A percentile compares a stretch with the other conserved stretches of the same genome.
Evolutionary conservation across 179 eudicot species (phyloP).

Genomic region (Camellia oleifera): DNA sequence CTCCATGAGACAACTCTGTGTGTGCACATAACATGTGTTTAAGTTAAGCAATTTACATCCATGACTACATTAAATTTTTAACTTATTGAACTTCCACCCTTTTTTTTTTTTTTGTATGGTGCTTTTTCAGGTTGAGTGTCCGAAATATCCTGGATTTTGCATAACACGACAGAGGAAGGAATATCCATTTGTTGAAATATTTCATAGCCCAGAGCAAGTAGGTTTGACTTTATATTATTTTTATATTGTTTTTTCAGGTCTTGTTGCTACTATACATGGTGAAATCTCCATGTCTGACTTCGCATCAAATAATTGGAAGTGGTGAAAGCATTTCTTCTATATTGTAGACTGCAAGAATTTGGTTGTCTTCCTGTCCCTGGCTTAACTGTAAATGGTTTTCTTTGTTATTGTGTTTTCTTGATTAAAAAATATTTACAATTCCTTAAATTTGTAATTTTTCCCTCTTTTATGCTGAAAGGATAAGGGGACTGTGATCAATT

Average conservation of each 20-base stretch:
- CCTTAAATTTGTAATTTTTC: too few species aligned
- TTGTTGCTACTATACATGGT: neutral
- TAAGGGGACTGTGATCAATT: neutral
- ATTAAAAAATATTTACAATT: too few species aligned
- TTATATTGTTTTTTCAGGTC: conserved; percentile 4
- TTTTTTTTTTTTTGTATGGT: conserved; percentile 4
- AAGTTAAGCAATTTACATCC: neutral
- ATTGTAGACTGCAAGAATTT: neutral
- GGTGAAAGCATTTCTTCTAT: neutral
- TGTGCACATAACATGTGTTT: neutral
- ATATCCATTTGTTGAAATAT: conserved; percentile 86
- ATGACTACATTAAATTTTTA: neutral
- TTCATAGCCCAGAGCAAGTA: conserved; percentile 92
- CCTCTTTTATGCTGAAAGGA: too few species aligned
- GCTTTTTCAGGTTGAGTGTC: conserved; percentile 83
- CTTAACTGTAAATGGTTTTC: too few species aligned
- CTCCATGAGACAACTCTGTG: neutral
- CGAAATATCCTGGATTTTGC: conserved; percentile 95
- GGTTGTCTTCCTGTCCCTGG: neutral
- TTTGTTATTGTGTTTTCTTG: too few species aligned
- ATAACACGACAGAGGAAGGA: conserved; percentile 80
- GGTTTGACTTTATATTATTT: conserved; percentile 12
- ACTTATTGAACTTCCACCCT: neutral
- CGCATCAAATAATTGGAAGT: neutral
- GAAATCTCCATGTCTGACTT: neutral